Percentiles rank a stretch among this genome's conserved stretches.
Conservation (phyloP, 495 filamentous ascomycete genomes). For the Penicillium goetzii region DNA sequence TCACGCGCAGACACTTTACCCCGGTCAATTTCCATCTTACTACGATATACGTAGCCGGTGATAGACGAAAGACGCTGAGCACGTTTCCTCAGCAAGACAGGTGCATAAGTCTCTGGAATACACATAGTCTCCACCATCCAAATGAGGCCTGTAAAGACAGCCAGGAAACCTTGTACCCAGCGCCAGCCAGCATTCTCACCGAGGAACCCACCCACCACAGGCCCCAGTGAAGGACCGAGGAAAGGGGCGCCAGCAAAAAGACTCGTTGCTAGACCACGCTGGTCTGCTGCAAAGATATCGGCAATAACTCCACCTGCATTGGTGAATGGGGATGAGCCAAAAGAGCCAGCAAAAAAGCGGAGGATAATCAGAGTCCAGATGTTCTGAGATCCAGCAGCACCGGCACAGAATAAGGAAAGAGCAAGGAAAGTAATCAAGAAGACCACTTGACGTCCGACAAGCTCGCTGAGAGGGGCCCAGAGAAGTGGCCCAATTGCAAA, state of each 20-base stretch:
- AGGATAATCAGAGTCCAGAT: conserved; percentile 65
- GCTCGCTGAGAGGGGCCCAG: conserved; percentile 58
- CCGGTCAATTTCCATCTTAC: conserved; percentile 51
- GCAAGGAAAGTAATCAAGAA: conserved; percentile 62
- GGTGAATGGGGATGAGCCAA: conserved; percentile 67
- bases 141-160: conserved; percentile 26
- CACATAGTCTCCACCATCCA: conserved; percentile 45
- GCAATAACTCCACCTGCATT: conserved; percentile 70
- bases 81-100: conserved; percentile 57
- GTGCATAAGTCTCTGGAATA: conserved; percentile 64
- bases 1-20: conserved; percentile 37
- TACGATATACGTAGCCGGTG: conserved; percentile 56
- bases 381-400: conserved; percentile 59
- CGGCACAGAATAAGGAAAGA: conserved; percentile 66
- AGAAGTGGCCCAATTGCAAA: conserved; percentile 35
- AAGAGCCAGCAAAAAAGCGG: conserved; percentile 71
- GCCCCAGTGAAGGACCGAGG: conserved; percentile 62
- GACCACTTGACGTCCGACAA: conserved; percentile 67
- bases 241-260: conserved; percentile 66
- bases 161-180: conserved; percentile 58
- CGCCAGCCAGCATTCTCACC: conserved; percentile 58
- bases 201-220: conserved; percentile 59
- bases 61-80: conserved; percentile 51
- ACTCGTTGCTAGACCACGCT: conserved; percentile 61
- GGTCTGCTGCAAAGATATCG: conserved; percentile 63